Evolutionary conservation across 225 moss, liverwort and hornwort genomes (phyloP), one percentile per base, ranked within the genome.

Genomic region (Antitrichia curtipendula): DNA sequence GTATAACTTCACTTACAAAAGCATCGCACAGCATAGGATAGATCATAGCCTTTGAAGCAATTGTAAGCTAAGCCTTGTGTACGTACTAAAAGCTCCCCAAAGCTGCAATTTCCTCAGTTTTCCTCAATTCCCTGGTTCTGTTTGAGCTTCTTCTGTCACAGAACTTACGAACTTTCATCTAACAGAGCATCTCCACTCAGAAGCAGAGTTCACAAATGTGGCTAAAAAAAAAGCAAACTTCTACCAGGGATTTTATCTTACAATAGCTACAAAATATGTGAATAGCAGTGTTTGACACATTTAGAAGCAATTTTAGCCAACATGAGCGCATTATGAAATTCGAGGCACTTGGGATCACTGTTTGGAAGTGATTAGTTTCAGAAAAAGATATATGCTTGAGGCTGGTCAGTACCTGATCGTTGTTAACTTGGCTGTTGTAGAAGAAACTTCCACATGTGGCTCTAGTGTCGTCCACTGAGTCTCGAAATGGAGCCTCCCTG

Each of bases 381-480:
- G 20, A 38, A 47, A n/a, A 32, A 63, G 38, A 47, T 66, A 19
- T n/a, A n/a, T n/a, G n/a, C 29, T 47, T 7, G 43, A 87, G 31
- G n/a, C n/a, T n/a, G n/a, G 41, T 13, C 23, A 25, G 34, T 19
- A 76, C 71, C 87, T 87, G 91, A 14, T 85, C 36, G 53, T 89
- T 91, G 89, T 91, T 91, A 23, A 89, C 89, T 87, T 91, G 89
- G 72, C 61, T 89, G 85, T 91, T 91, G 82, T 72, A 89, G 78
- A 91, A 91, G 89, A 89, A 91, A 40, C 84, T 89, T 57, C 61
- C 85, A 58, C 89, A 91, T 36, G 85, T 57, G 49, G 34, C 27
- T 13, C 38, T 23, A 58, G 34, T 43, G 34, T n/a, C 20, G 54
- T 61, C 31, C 31, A 13, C n/a, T 5, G 59, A 50, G 24, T 10